Evolutionary conservation across 129 eudicot species (phyloP).

Genomic region (Escallonia rubra): DNA sequence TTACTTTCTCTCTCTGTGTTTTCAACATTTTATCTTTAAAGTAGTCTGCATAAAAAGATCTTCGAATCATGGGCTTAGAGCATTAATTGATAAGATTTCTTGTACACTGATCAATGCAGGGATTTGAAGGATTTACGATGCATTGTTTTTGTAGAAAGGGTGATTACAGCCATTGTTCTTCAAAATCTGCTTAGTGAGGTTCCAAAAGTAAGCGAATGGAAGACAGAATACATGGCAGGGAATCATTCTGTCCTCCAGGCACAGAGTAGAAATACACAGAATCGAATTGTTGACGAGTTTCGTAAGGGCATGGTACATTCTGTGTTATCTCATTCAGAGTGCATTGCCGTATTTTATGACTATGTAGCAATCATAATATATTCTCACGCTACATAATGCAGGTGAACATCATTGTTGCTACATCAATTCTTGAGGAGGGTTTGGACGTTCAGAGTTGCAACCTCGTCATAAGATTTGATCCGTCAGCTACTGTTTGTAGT

Average conservation of each 20-base stretch:
- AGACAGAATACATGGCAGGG: slow-evolving; percentile 65
- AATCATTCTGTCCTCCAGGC: slow-evolving; percentile 28
- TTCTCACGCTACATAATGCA: slow-evolving; percentile 7
- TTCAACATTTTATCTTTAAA: neutral
- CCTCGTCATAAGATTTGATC: slow-evolving; percentile 83
- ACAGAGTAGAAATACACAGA: slow-evolving; percentile 67
- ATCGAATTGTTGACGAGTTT: slow-evolving; percentile 67
- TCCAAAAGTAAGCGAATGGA: slow-evolving; percentile 56
- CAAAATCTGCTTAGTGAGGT: slow-evolving; percentile 47
- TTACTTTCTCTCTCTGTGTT: neutral
- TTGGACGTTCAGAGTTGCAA: slow-evolving; percentile 95
- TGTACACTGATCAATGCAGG: slow-evolving; percentile 24
- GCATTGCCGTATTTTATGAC: too few relatives aligned
- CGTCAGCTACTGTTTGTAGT: slow-evolving; percentile 73
- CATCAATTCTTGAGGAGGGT: slow-evolving; percentile 97
- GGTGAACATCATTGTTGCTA: slow-evolving; percentile 88
- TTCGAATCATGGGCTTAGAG: too few relatives aligned
- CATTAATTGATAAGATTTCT: neutral
- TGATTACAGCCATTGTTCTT: slow-evolving; percentile 74
- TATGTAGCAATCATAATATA: too few relatives aligned
- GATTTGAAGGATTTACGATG: slow-evolving; percentile 62
- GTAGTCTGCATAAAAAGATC: too few relatives aligned
- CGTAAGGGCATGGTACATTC: slow-evolving; percentile 62
- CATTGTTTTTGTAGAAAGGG: slow-evolving; percentile 80
- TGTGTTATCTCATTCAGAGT: neutral